These are phyloP conservation scores for Yamadazyma blattariae DNA, from an alignment of 1,139 yeast genomes.

Conservation along the genomic window DNA sequence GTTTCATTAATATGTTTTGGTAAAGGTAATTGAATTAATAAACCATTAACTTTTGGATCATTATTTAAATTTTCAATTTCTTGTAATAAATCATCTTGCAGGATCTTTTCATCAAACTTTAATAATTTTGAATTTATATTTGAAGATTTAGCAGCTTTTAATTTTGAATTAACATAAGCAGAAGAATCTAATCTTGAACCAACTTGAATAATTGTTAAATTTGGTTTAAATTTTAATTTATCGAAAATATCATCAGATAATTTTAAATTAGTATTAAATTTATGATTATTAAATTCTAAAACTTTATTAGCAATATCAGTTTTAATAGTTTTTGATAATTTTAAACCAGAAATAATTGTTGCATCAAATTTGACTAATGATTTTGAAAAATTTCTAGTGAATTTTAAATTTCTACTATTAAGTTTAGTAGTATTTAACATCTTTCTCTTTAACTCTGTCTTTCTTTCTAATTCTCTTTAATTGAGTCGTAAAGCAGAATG, in stretches of 20 bases:
- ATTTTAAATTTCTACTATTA: too few relatives aligned
- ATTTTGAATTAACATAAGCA: conserved; percentile 71
- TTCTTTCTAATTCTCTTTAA: too few relatives aligned
- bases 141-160: conserved; percentile 69
- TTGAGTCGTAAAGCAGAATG: too few relatives aligned
- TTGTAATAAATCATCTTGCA: conserved; percentile 54
- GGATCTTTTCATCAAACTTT: conserved; percentile 53
- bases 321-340: conserved; percentile 40
- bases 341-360: conserved; percentile 40
- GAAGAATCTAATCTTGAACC: conserved; percentile 77
- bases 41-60: conserved; percentile 65
- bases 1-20: conserved; percentile 72
- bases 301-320: conserved; percentile 40
- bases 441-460: neutral
- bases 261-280: conserved; percentile 14
- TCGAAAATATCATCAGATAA: conserved; percentile 18
- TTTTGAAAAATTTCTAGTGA: conserved; percentile 1
- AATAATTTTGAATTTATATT: conserved; percentile 59
- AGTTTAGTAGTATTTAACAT: conserved; percentile 1
- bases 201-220: conserved; percentile 68
- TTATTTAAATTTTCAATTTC: conserved; percentile 57
- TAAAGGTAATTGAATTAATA: conserved; percentile 70
- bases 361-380: conserved; percentile 4
- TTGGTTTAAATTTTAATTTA: conserved; percentile 51
- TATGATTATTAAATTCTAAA: conserved; percentile 32